phyloP scores from a whole-genome alignment of 2,329 filamentous ascomycete species.

The Hymenoscyphus fraxineus region DNA sequence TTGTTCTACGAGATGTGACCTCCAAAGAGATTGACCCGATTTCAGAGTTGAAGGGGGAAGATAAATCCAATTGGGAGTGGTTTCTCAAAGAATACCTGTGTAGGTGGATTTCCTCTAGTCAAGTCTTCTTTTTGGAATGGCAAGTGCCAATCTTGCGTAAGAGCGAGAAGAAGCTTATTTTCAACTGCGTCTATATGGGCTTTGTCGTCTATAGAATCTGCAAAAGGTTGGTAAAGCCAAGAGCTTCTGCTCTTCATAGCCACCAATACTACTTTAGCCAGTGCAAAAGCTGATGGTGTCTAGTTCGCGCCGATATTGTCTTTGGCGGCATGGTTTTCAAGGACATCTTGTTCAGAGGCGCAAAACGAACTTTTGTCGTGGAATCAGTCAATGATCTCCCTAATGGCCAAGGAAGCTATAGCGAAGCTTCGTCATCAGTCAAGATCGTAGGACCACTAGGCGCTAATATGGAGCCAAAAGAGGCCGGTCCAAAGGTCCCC shows the following conservation, averaged over 20 bases:
- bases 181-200: too few species aligned
- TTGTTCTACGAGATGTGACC: slow-evolving; percentile 59
- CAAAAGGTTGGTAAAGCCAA: too few species aligned
- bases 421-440: slow-evolving; percentile 22
- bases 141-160: not conserved
- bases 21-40: slow-evolving; percentile 31
- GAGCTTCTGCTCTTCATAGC: too few species aligned
- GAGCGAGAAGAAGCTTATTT: too few species aligned
- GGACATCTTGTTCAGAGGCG: slow-evolving; percentile 51
- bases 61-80: slow-evolving; percentile 46
- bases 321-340: slow-evolving; percentile 70
- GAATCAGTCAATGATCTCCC: slow-evolving; percentile 48
- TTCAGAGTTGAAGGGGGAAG: slow-evolving; percentile 34
- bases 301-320: slow-evolving; percentile 63
- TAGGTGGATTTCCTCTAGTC: slow-evolving; percentile 23
- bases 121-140: not conserved
- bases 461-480: slow-evolving; percentile 9
- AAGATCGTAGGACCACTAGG: slow-evolving; percentile 24
- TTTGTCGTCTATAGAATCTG: too few species aligned
- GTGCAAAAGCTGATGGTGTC: slow-evolving; percentile 21
- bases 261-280: not conserved
- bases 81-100: slow-evolving; percentile 41
- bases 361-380: slow-evolving; percentile 59
- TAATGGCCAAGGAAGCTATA: slow-evolving; percentile 39
- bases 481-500: slow-evolving; percentile 8